Conservation (phyloP, 2,329 filamentous ascomycete species). For the Tolypocladium amazonense region DNA sequence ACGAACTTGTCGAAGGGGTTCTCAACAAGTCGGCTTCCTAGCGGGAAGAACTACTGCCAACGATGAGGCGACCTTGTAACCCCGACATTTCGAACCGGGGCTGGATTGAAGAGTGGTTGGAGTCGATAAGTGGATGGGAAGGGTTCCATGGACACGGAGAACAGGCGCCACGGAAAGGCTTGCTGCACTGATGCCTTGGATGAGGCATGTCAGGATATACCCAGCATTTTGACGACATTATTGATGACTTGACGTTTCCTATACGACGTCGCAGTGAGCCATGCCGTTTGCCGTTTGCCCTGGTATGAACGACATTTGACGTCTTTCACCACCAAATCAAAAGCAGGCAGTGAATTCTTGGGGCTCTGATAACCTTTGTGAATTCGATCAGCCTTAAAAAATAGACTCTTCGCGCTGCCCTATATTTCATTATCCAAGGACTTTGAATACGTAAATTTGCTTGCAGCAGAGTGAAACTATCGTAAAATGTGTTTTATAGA, state of each 20-base stretch:
- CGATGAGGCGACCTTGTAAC: background rate
- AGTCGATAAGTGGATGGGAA: background rate
- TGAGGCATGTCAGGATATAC: background rate
- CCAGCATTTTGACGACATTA: background rate
- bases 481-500: too few relatives aligned
- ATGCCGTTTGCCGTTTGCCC: background rate
- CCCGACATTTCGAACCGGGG: background rate
- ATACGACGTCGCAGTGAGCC: background rate
- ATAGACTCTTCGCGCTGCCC: too few relatives aligned
- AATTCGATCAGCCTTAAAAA: too few relatives aligned
- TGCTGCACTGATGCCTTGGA: background rate
- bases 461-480: too few relatives aligned
- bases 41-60: background rate
- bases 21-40: constrained; percentile 9
- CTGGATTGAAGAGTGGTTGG: background rate
- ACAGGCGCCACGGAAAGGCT: background rate
- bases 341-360: background rate
- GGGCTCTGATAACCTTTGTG: background rate
- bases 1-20: background rate
- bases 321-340: background rate
- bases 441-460: too few relatives aligned
- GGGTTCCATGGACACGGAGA: background rate
- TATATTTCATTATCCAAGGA: too few relatives aligned
- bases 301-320: too few relatives aligned
- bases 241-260: background rate